Evolutionary conservation across 345 rosid species (phyloP).

Genomic region (Laguncularia racemosa): DNA sequence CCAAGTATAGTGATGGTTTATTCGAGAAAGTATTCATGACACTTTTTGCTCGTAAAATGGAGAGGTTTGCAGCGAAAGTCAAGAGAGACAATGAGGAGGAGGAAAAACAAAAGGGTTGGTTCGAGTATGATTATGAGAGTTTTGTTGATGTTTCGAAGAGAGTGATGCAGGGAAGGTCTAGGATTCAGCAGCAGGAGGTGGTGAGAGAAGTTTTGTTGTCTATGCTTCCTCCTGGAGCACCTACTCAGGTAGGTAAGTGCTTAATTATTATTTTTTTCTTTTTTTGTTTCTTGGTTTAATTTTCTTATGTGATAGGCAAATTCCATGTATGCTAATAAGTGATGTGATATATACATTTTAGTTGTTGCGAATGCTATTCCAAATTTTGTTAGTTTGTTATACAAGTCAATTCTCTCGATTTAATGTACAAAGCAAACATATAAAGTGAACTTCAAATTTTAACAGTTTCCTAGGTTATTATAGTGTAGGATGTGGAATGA

Average conservation of each 20-base stretch:
- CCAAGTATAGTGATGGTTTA: constrained; percentile 67
- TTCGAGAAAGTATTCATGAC: constrained; percentile 80
- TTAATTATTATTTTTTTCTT: background rate
- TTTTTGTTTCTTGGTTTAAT: background rate
- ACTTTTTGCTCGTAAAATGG: constrained; percentile 82
- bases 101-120: constrained; percentile 25
- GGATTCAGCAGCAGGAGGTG: constrained; percentile 70
- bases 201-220: constrained; percentile 89
- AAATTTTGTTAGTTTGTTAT: no score
- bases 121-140: constrained; percentile 64
- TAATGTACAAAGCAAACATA: no score
- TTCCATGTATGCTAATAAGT: no score
- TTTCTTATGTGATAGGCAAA: background rate
- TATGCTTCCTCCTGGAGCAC: constrained; percentile 96
- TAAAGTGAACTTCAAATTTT: no score
- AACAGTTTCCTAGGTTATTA: no score
- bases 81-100: constrained; percentile 3
- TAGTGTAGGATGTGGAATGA: no score
- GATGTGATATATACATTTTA: no score
- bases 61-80: constrained; percentile 49
- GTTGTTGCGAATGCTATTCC: no score
- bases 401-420: no score
- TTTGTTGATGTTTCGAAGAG: constrained; percentile 82
- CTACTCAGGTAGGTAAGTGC: constrained; percentile 47
- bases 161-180: constrained; percentile 74